Evolutionary conservation across 2,329 filamentous ascomycete species (phyloP), one percentile per base, ranked within the genome.

Genomic region (Tolypocladium tundrense): DNA sequence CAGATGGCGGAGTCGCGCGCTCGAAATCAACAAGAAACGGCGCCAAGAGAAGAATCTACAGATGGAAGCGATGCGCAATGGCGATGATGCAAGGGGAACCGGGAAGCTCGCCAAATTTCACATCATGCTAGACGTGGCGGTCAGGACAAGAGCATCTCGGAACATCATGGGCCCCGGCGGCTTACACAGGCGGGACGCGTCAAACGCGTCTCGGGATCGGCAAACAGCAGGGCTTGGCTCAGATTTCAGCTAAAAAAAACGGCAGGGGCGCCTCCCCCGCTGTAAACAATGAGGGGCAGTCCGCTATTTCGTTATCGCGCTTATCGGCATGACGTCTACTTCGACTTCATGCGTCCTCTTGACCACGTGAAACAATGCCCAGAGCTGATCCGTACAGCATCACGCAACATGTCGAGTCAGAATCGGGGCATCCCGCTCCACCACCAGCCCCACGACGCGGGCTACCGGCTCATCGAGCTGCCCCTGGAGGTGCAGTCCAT

Each of bases 401-500:
- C 40, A 10, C 3, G 16, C 48, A 51, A 33, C 48, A 75, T 82
- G 78, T 73, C 78, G n/a, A 77, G 67, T 57, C 79, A 82, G 64
- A 65, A 66, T 9, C 64, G 69, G n/a, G 77, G 76, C 53, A 80
- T 84, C 50, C 73, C 77, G 8, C 72, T 87, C 57, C 70, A 73
- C 51, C 77, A 83, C 63, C 72, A 72, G 43, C 78, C 78, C 8
- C 71, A 79, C 53, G 73, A 76, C 48, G 64, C 76, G 19, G 75
- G 77, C 55, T 86, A 85, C 69, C 84, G 82, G 59, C 77, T 87
- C 57, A 73, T 87, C 55, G 84, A 87, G 67, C 77, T 87, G 3
- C 83, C 84, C 1, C 73, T 81, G 0, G 84, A 86, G 58, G 73
- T 87, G 10, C 74, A 81, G 53, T 71, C 75, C 24, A 72, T 82